Evolutionary conservation across 2,329 filamentous ascomycete genomes (phyloP).

Genomic region (Colletotrichum lentis): DNA sequence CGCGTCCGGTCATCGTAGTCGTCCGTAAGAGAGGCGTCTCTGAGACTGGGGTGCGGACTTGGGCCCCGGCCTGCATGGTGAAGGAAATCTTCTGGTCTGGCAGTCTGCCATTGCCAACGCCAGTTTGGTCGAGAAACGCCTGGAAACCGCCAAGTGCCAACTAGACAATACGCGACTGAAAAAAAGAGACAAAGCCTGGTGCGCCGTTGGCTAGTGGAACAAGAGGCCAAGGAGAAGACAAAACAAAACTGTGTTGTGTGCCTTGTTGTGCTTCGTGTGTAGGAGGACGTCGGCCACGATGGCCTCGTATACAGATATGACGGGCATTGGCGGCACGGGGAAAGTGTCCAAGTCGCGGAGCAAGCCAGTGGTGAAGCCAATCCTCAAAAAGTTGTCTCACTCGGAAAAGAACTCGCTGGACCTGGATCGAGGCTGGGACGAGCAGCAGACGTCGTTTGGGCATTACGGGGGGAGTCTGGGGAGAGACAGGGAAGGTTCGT

Average conservation of each 20-base stretch:
- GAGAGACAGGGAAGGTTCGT: slow-evolving; percentile 41
- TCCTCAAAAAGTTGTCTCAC: slow-evolving; percentile 66
- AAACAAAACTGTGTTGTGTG: not conserved
- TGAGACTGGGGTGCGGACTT: slow-evolving; percentile 32
- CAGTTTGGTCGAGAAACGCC: slow-evolving; percentile 18
- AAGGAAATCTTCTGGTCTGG: slow-evolving; percentile 31
- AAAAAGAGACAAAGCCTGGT: not conserved
- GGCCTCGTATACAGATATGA: slow-evolving; percentile 49
- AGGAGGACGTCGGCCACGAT: slow-evolving; percentile 40
- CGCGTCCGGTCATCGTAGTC: slow-evolving; percentile 21
- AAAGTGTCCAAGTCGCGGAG: slow-evolving; percentile 58
- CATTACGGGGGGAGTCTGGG: slow-evolving; percentile 40
- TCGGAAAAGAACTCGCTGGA: slow-evolving; percentile 71
- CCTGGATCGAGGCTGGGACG: slow-evolving; percentile 59
- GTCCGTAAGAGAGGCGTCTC: slow-evolving; percentile 34
- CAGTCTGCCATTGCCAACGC: slow-evolving; percentile 29
- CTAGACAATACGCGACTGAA: not conserved
- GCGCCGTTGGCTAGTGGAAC: not conserved
- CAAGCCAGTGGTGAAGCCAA: slow-evolving; percentile 65
- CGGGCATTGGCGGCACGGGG: slow-evolving; percentile 43
- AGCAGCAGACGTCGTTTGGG: slow-evolving; percentile 35
- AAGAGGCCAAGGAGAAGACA: not conserved
- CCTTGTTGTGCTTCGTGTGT: not conserved
- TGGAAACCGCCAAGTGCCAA: slow-evolving; percentile 8
- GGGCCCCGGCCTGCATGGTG: slow-evolving; percentile 35